Evolutionary conservation across 441 rosid species (phyloP), one percentile per base, ranked within the genome.

Genomic region (Brassica balearica): DNA sequence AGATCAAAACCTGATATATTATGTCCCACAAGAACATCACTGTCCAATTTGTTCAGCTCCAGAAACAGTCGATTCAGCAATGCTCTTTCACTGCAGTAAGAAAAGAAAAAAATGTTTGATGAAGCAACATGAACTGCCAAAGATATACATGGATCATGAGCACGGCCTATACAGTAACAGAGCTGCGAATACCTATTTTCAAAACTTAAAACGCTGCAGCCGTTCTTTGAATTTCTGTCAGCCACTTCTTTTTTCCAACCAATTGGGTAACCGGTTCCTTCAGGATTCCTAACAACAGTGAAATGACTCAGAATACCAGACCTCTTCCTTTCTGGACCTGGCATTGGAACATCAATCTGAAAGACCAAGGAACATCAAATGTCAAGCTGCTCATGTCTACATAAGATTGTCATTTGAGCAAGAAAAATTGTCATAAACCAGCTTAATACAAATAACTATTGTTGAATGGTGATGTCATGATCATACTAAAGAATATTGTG

Each of bases 1-100:
- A 96, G 86, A 86, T 96, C 99, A 90, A 92, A 96, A 68, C 99
- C 96, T 84, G 98, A 96, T 87, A 94, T 85, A 80, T 96, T 96
- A 84, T 96, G 99, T 34, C 99, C 99, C 70, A 94, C 91, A 72
- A 96, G 93, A 88, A 96, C 87, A 87, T 96, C 99, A 46, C 91
- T 92, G 76, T 96, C 99, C 88, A 96, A 75, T 80, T 91, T 88
- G 89, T 88, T 79, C 75, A 96, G 86, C 78, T 90, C 95, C 78
- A 85, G 83, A 97, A 96, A 91, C 85, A 94, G 80, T 69, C 98
- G 88, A 81, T 88, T 94, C 82, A 96, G 74, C 79, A 96, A 84
- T 80, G 98, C 97, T 86, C 97, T 90, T 84, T 96, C 98, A 81
- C 98, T 93, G 91, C 86, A 86, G 81, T 71, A 84, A 34, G 72